Evolutionary conservation across 2,329 filamentous ascomycete genomes (phyloP), one percentile per base, ranked within the genome.

Genomic region (Phaeosphaeria sp.): DNA sequence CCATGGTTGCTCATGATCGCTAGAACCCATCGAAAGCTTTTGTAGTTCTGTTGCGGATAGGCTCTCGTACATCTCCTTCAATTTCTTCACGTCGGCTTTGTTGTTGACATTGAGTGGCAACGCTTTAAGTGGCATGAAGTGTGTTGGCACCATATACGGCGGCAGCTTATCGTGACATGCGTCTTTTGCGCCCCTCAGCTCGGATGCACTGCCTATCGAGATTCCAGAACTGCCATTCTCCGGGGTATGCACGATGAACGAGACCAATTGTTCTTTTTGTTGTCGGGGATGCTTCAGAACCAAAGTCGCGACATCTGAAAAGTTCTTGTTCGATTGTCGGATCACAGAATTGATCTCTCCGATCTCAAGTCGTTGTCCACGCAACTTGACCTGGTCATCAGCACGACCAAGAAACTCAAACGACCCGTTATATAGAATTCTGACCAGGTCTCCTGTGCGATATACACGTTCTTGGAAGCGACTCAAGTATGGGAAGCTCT

Each of bases 371-470:
- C 93, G 84, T 74, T 97, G 93, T 0, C 93, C 93, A 11, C 94
- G 87, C 2, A 97, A 83, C 74, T 98, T 98, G 61, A 97, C 89
- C 76, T 98, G 93, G 54, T 96, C 92, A 71, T 98, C 94, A 6
- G 90, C 90, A 15, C 94, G 87, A 2, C 94, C 93, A 2, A 96
- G 82, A 71, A 97, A 97, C 55, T 94, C 90, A 64, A 97, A 93
- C 44, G 89, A 92, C 1, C 87, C 88, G 73, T 97, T 90, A 52
- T 92, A 83, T 7, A 96, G 78, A 17, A 96, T 83, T 6, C 93
- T 85, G 1, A 97, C 93, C 0, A 97, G 82, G 73, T 98, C 93
- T 0, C 93, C 93, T 0, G 94, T 97, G 6, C 93, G 87, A 71
- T 97, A 98, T 0, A 96, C 84, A 45, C 76, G 71, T 55, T 81